Evolutionary conservation across 441 rosid genomes (phyloP).

Genomic region (Jatropha multifida): DNA sequence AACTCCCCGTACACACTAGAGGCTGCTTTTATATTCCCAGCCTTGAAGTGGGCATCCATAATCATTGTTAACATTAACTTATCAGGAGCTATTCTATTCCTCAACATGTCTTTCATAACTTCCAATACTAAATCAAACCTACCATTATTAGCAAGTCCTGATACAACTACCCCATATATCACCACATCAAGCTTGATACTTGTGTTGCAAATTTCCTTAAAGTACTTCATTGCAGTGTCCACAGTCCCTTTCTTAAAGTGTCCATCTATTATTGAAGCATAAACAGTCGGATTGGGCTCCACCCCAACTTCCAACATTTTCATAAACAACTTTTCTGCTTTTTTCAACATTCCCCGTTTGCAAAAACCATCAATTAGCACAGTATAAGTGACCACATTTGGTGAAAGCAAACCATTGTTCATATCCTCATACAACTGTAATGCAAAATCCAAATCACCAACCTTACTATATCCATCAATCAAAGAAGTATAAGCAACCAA

Average conservation of each 20-base stretch:
- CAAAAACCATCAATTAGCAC: slow-evolving; percentile 9
- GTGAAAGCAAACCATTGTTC: neutral
- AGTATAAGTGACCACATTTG: slow-evolving; percentile 7
- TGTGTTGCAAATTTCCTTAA: neutral
- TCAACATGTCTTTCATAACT: slow-evolving; percentile 3
- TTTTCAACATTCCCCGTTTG: slow-evolving; percentile 18
- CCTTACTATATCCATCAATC: slow-evolving; percentile 17
- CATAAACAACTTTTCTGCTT: neutral
- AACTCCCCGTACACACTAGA: slow-evolving; percentile 5
- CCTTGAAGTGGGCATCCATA: slow-evolving; percentile 17
- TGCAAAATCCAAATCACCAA: slow-evolving; percentile 11
- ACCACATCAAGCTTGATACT: slow-evolving; percentile 9
- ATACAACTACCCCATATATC: slow-evolving; percentile 12
- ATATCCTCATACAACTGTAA: slow-evolving; percentile 9
- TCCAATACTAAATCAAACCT: slow-evolving; percentile 7
- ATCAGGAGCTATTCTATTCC: slow-evolving; percentile 5
- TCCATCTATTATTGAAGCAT: slow-evolving; percentile 11
- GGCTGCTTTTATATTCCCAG: slow-evolving; percentile 10
- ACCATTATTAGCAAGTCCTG: slow-evolving; percentile 17
- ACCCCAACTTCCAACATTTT: slow-evolving; percentile 14
- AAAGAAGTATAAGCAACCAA: slow-evolving; percentile 14
- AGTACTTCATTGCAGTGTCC: slow-evolving; percentile 4
- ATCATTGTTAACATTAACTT: slow-evolving; percentile 12
- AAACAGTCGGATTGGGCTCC: slow-evolving; percentile 8
- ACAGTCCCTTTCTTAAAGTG: slow-evolving; percentile 12